Conservation (phyloP, 495 filamentous ascomycete genomes). For the Daldinia bambusicola region DNA sequence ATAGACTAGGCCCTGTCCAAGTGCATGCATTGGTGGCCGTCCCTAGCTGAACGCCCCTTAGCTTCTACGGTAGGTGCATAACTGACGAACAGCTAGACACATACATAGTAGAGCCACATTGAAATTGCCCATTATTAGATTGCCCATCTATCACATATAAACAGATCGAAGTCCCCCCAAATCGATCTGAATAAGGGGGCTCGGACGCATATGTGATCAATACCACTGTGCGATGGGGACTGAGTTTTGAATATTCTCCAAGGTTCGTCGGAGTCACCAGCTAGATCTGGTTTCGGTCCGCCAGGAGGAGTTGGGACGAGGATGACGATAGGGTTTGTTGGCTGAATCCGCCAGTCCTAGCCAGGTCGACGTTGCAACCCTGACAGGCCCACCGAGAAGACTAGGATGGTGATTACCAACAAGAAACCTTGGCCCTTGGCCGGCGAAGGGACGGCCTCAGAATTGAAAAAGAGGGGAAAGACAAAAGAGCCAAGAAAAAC, state of each 20-base stretch:
- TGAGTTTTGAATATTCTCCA: slow-evolving; percentile 25
- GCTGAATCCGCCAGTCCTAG: slow-evolving; percentile 46
- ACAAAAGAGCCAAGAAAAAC: slow-evolving; percentile 34
- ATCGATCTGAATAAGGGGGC: slow-evolving; percentile 21
- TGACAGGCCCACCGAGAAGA: slow-evolving; percentile 41
- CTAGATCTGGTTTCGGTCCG: slow-evolving; percentile 46
- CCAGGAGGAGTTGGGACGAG: slow-evolving; percentile 41
- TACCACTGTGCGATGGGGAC: slow-evolving; percentile 18
- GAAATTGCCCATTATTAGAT: not conserved
- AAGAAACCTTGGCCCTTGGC: slow-evolving; percentile 45
- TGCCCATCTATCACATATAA: slow-evolving; percentile 10
- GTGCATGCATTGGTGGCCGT: slow-evolving; percentile 59
- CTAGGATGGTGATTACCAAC: slow-evolving; percentile 49
- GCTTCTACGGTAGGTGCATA: slow-evolving; percentile 42
- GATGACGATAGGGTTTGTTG: slow-evolving; percentile 45
- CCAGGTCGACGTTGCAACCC: slow-evolving; percentile 44
- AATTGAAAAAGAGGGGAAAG: slow-evolving; percentile 41
- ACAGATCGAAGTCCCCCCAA: slow-evolving; percentile 4
- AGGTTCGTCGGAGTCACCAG: slow-evolving; percentile 43
- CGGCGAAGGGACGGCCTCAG: slow-evolving; percentile 37
- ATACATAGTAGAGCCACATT: slow-evolving; percentile 23
- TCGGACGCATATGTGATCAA: slow-evolving; percentile 1
- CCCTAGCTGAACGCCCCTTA: slow-evolving; percentile 47
- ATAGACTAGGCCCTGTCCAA: slow-evolving; percentile 52
- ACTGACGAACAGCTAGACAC: slow-evolving; percentile 44